These are phyloP conservation scores for Fusarium penzigii DNA, from an alignment of 2,329 filamentous ascomycete species.

Conservation along the genomic window DNA sequence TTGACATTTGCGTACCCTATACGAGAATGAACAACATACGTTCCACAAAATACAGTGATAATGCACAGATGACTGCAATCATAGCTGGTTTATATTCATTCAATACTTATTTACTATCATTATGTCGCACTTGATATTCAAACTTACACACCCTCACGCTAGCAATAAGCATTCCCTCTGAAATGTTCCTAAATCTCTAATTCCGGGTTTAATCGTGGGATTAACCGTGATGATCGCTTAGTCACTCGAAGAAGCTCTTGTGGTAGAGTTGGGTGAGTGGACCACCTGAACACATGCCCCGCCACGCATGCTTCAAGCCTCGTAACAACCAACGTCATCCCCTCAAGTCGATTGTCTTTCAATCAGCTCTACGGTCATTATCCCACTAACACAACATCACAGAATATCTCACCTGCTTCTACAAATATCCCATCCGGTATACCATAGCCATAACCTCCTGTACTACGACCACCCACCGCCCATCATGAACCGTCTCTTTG, in stretches of 20 bases:
- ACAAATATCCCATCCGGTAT: too few species aligned
- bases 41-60: too few species aligned
- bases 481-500: conserved; percentile 94
- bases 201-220: background rate
- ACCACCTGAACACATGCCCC: background rate
- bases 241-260: background rate
- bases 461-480: conserved; percentile 8
- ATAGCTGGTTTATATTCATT: too few species aligned
- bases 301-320: background rate
- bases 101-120: background rate
- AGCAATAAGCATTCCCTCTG: background rate
- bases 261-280: background rate
- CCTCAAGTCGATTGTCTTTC: background rate
- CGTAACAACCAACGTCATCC: background rate
- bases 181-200: background rate
- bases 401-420: too few species aligned
- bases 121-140: background rate
- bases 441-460: background rate
- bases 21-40: too few species aligned
- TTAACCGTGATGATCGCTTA: background rate
- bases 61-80: too few species aligned
- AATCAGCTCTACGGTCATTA: background rate
- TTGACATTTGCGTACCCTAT: too few species aligned
- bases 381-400: background rate
- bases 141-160: background rate